phyloP scores from a whole-genome alignment of 2,329 filamentous ascomycete species.

The Epichloe sp. region DNA sequence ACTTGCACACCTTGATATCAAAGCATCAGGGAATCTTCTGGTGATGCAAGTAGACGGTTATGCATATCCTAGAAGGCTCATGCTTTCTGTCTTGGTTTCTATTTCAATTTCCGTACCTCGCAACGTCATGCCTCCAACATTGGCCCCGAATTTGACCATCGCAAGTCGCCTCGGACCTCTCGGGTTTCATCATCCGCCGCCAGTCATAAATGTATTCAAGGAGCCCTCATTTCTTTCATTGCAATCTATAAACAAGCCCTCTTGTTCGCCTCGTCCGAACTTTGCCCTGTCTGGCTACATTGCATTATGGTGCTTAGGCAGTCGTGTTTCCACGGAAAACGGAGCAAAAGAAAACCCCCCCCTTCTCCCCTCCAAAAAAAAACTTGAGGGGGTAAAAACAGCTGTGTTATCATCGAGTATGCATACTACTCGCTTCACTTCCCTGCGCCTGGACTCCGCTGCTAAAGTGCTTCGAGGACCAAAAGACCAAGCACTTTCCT shows the following conservation, averaged over 20 bases:
- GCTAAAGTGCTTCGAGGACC: not conserved
- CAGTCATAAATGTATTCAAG: not conserved
- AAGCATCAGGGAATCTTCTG: no score
- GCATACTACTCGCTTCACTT: not conserved
- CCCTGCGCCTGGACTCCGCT: conserved; percentile 5
- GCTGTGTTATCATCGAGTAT: not conserved
- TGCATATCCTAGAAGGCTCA: no score
- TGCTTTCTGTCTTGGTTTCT: no score
- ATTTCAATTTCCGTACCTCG: no score
- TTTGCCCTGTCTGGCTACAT: not conserved
- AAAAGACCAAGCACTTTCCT: not conserved
- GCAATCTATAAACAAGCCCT: not conserved
- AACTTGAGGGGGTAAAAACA: not conserved
- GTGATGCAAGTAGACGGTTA: no score
- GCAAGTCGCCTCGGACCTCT: no score
- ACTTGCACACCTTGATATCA: no score
- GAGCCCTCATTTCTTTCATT: not conserved
- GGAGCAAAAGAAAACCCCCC: not conserved
- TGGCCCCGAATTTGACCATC: no score
- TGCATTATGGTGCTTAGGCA: not conserved
- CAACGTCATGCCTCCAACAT: no score
- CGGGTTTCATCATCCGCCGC: no score
- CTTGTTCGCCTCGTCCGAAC: not conserved
- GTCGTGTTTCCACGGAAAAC: not conserved
- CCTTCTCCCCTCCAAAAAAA: no score